Evolutionary conservation across 2,329 filamentous ascomycete genomes (phyloP), one percentile per base, ranked within the genome.

Genomic region (Apiospora koreana): DNA sequence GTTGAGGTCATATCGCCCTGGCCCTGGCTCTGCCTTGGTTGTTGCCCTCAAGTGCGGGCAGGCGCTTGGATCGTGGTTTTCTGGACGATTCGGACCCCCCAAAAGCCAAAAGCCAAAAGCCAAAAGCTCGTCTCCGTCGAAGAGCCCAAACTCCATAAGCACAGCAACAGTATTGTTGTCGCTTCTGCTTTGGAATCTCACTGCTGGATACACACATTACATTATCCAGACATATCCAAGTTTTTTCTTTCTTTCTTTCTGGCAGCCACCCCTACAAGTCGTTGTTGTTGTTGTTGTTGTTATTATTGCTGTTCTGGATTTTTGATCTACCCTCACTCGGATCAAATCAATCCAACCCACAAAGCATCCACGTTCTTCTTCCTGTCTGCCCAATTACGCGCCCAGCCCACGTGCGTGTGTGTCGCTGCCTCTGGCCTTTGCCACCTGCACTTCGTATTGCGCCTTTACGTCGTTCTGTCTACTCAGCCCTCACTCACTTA

Each of bases 331-430:
- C 8, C 21, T 21, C 18, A 46, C n/a, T 25, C 23, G 4, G 28
- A 16, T 38, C 9, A 38, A 18, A 21, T 38, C 31, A 58, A n/a
- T 62, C 54, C 54, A 38, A 62, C n/a, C 31, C 28, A 62, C 54
- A 35, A 38, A 5, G 54, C 54, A 12, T 62, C 8, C 69, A 42
- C 48, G 23, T 58, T 48, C 65, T 42, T 50, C 62, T 62, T 46
- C 64, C 68, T 62, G 48, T 50, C 69, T 64, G 65, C 65, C 72
- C 69, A 70, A 64, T 69, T 71, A 71, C 72, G 67, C 67, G 70
- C 73, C 69, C 58, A 67, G 64, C 50, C 50, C 69, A 66, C 67
- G 69, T 73, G 46, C 54, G 68, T 69, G 43, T 68, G 48, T 70
- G 45, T 14, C 14, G n/a, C 45, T 18, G 67, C 38, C 31, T 54